Evolutionary conservation across 768 basidiomycete species (phyloP).

Genomic region (Leucosporidium yakuticum): DNA sequence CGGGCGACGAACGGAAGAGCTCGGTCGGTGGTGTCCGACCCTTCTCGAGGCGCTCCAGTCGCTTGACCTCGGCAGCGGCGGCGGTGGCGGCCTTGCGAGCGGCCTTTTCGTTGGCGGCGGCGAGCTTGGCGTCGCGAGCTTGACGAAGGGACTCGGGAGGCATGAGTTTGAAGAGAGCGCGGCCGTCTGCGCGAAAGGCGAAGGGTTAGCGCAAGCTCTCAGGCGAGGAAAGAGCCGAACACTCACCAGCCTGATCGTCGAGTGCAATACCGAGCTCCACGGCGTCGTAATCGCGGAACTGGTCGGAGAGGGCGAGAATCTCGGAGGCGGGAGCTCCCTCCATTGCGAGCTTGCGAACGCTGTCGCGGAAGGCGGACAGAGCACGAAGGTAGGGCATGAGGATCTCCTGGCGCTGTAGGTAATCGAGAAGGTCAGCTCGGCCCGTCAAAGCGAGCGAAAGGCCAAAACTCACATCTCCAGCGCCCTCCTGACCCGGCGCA

Average conservation of each 20-base stretch:
- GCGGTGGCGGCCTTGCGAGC: conserved; percentile 51
- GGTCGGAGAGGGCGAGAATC: conserved; percentile 79
- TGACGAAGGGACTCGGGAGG: conserved; percentile 71
- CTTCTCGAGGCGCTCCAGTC: conserved; percentile 70
- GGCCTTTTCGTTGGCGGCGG: conserved; percentile 64
- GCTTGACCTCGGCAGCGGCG: conserved; percentile 53
- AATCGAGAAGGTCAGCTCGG: background rate
- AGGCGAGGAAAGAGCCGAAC: background rate
- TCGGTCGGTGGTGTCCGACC: conserved; percentile 67
- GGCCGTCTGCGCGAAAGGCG: conserved; percentile 59
- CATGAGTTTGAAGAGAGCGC: conserved; percentile 87
- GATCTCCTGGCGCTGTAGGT: conserved; percentile 65
- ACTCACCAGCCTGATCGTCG: conserved; percentile 87
- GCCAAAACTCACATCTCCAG: conserved; percentile 40
- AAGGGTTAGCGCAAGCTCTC: background rate
- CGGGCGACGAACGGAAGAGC: conserved; percentile 73
- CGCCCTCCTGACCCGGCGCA: conserved; percentile 38
- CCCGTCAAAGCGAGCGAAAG: conserved; percentile 22
- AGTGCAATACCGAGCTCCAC: conserved; percentile 91
- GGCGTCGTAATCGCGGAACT: conserved; percentile 78
- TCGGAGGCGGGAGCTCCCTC: conserved; percentile 60
- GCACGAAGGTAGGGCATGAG: conserved; percentile 82
- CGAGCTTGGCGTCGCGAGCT: conserved; percentile 81
- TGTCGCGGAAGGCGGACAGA: conserved; percentile 85
- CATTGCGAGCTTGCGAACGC: conserved; percentile 75